Conservation (phyloP, 2,329 filamentous ascomycete species). For the Didymella segeticola region DNA sequence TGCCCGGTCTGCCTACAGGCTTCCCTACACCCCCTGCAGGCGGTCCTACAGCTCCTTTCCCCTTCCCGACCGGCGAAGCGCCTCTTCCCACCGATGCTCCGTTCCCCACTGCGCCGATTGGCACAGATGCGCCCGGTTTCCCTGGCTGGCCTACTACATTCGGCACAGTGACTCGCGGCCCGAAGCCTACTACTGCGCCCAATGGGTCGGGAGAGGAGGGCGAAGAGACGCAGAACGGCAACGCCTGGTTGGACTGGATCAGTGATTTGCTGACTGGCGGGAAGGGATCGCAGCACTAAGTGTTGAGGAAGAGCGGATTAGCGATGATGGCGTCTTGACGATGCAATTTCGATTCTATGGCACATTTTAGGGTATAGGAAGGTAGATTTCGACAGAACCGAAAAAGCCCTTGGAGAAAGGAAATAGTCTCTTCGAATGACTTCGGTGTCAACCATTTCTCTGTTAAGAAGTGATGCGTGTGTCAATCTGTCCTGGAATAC, state of each 20-base stretch:
- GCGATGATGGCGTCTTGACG: neutral
- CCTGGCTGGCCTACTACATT: conserved; percentile 9
- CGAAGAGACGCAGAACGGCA: neutral
- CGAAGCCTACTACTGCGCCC: conserved; percentile 18
- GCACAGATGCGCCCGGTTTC: conserved; percentile 11
- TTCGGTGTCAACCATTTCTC: too few relatives aligned
- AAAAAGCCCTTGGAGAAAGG: too few relatives aligned
- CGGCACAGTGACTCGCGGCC: conserved; percentile 21
- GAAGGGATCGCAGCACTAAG: neutral
- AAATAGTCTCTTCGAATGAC: too few relatives aligned
- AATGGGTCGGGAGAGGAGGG: conserved; percentile 1
- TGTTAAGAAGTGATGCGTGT: too few relatives aligned
- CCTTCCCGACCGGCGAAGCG: neutral
- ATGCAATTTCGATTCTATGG: neutral
- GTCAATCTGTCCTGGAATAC: too few relatives aligned
- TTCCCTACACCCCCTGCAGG: neutral
- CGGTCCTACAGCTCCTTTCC: neutral
- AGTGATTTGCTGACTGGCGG: conserved; percentile 8
- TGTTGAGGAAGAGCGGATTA: neutral
- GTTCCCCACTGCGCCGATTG: conserved; percentile 5
- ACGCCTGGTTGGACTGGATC: conserved; percentile 18
- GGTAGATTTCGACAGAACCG: neutral
- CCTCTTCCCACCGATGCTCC: conserved; percentile 10
- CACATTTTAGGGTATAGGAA: neutral
- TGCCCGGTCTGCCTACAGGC: neutral